Base-by-base conservation (phyloP, 2,329 filamentous ascomycete genomes). In the Septoria petroselini region DNA sequence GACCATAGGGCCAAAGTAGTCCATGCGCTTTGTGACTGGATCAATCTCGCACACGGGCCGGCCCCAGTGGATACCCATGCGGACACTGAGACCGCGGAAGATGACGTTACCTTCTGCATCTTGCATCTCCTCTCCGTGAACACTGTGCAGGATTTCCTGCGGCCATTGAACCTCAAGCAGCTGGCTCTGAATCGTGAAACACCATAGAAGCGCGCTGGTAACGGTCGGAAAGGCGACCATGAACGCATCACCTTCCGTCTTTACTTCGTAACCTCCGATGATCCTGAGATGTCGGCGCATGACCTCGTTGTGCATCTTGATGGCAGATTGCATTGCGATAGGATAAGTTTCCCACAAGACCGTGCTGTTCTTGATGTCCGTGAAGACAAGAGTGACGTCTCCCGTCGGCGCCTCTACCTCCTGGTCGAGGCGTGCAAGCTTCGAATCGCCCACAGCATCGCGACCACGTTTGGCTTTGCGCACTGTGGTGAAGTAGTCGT, bases 1-100 rank as follows among this genome's bases (percentile, higher is more conserved):
- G 64, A 98, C 93, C 90, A 98, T 98, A 11, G 93, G 93, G 0
- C 93, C 93, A 67, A 97, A 98, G 72, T 98, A 98, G 64, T 98
- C 93, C 93, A 98, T 98, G 56, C 93, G 89, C 50, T 91, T 86
- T 1, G 93, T 98, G 41, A 98, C 91, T 0, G 93, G 93, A 69
- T 98, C 93, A 41, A 86, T 86, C 70, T 98, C 93, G 66, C 90
- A 95, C 62, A 98, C 90, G 4, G 91, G 93, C 52, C 87, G 84
- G 58, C 93, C 93, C 81, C 86, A 98, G 69, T 98, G 93, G 53
- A 95, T 89, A 62, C 93, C 93, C 93, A 98, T 98, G 52, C 93
- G 83, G 34, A 98, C 93, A 8, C 91, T 96, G 44, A 98, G 73
- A 54, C 93, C 93, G 56, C 88, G 87, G 76, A 96, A 97, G 58